phyloP scores from a whole-genome alignment of 208 protist genomes.

The Novymonas esmeraldas region DNA sequence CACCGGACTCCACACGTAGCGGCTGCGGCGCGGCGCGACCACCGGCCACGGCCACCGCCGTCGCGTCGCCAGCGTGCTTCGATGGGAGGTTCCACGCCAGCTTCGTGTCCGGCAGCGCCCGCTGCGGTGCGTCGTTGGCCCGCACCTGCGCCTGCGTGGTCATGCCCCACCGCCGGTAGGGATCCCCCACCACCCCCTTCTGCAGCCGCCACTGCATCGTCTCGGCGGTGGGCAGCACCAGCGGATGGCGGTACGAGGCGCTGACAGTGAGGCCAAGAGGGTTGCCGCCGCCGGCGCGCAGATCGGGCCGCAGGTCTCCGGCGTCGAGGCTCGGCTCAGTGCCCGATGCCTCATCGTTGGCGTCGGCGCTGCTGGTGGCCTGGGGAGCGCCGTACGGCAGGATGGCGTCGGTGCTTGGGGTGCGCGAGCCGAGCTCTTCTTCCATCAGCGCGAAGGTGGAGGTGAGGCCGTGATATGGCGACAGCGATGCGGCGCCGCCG shows the following conservation, averaged over 20 bases:
- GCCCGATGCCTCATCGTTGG: neutral
- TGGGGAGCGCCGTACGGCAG: conserved; percentile 3
- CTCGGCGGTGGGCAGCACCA: conserved; percentile 26
- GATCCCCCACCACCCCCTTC: conserved; percentile 42
- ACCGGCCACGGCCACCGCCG: neutral
- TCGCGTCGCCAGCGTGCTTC: too few species aligned
- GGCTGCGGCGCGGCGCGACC: conserved; percentile 5
- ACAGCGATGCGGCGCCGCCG: conserved; percentile 19
- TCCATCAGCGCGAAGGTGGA: conserved; percentile 72
- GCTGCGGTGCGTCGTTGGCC: conserved; percentile 8
- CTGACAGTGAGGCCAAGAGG: conserved; percentile 43
- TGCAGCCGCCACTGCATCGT: conserved; percentile 33
- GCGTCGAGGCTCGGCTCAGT: conserved; percentile 28
- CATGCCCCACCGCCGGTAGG: conserved; percentile 54
- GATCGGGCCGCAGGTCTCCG: conserved; percentile 29
- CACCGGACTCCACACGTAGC: conserved; percentile 14
- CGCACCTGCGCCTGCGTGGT: conserved; percentile 29
- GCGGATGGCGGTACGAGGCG: conserved; percentile 43
- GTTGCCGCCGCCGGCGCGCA: conserved; percentile 50
- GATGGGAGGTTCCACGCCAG: conserved; percentile 3
- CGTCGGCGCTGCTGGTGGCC: neutral
- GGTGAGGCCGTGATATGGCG: conserved; percentile 66
- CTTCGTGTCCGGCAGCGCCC: neutral
- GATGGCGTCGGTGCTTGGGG: conserved; percentile 35
- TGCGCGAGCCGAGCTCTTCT: conserved; percentile 64